Conservation (phyloP, 139 green algal genomes). For the Coelastrella sp. region DNA sequence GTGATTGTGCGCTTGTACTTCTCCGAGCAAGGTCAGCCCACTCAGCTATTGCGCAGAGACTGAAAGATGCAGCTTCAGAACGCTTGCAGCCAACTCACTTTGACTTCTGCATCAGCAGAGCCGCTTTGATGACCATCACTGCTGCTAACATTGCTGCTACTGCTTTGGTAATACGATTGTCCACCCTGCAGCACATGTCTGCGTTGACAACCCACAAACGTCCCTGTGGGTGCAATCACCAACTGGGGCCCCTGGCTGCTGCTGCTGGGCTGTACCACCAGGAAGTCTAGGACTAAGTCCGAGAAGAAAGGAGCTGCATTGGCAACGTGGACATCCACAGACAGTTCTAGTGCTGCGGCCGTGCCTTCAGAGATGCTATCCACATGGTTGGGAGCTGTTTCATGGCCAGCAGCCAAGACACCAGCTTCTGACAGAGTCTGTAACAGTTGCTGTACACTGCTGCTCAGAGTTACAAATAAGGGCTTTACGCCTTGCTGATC, state of each 20-base stretch:
- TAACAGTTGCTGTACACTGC: neutral
- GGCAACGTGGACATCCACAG: neutral
- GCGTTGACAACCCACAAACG: neutral
- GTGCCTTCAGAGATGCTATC: too few species aligned
- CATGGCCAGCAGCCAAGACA: neutral
- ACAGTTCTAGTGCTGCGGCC: neutral
- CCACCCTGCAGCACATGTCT: neutral
- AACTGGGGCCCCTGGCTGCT: neutral
- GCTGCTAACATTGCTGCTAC: too few species aligned
- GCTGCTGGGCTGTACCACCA: neutral
- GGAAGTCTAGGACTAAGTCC: neutral
- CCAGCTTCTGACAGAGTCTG: neutral
- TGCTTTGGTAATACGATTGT: neutral
- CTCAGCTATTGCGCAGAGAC: too few species aligned
- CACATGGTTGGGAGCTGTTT: neutral
- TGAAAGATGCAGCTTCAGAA: too few species aligned
- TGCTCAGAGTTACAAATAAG: neutral
- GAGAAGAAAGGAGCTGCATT: constrained; percentile 18
- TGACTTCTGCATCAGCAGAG: too few species aligned
- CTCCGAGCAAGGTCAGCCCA: too few species aligned
- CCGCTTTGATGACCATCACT: too few species aligned
- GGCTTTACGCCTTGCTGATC: neutral
- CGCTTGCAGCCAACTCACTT: too few species aligned
- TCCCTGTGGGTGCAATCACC: neutral
- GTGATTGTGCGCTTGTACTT: too few species aligned